A percentile compares a stretch with the other conserved stretches of the same genome.
These are phyloP conservation scores for Comarum palustre DNA, from an alignment of 306 rosid genomes.

Conservation along the genomic window DNA sequence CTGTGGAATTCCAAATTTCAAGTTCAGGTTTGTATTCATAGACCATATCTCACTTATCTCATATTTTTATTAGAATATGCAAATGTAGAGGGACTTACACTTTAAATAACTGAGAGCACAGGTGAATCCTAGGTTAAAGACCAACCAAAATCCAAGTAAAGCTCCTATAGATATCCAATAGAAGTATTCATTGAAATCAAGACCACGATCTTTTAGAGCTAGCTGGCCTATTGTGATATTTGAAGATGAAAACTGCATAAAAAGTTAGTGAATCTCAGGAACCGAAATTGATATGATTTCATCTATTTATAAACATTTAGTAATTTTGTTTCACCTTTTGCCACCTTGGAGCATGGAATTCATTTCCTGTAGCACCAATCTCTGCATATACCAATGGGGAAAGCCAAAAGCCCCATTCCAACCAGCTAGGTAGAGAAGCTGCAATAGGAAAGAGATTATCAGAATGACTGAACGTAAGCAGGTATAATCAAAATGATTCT, in stretches of 20 bases:
- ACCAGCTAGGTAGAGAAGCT: constrained; percentile 56
- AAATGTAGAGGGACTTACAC: constrained; percentile 22
- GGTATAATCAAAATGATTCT: not conserved
- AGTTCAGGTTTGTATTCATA: not conserved
- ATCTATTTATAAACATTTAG: not conserved
- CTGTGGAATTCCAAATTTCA: constrained; percentile 25
- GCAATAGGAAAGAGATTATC: constrained; percentile 6
- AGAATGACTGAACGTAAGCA: not conserved
- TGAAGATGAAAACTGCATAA: constrained; percentile 32
- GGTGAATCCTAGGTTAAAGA: constrained; percentile 47
- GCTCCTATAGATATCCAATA: constrained; percentile 55
- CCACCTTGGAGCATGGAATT: constrained; percentile 64
- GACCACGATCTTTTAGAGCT: constrained; percentile 39
- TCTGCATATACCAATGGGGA: constrained; percentile 60
- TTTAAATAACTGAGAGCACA: constrained; percentile 38
- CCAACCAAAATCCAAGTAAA: constrained; percentile 42
- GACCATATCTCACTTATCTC: not conserved
- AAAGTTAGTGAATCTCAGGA: not conserved
- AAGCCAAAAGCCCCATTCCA: constrained; percentile 63
- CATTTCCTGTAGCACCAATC: constrained; percentile 40
- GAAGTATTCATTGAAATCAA: constrained; percentile 36
- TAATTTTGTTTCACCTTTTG: constrained; percentile 34
- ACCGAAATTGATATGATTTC: not conserved
- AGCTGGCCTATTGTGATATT: constrained; percentile 46
- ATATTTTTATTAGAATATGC: not conserved